Evolutionary conservation across 257 asterid species (phyloP).

Genomic region (Paulownia fortunei): DNA sequence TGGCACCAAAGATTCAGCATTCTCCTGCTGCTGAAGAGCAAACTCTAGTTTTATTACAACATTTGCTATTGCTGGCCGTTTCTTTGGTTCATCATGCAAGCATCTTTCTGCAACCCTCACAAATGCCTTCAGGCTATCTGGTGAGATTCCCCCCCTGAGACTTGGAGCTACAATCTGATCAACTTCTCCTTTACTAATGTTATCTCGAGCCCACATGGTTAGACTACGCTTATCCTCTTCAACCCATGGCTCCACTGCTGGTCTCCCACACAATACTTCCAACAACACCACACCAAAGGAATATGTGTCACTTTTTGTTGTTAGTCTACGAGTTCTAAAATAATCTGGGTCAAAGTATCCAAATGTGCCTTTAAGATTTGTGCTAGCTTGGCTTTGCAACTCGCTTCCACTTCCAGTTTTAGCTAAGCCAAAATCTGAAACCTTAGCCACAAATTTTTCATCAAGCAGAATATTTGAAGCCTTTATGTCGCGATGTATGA

Average conservation of each 20-base stretch:
- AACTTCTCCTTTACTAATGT: constrained; percentile 52
- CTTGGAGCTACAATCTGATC: constrained; percentile 50
- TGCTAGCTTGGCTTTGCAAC: constrained; percentile 49
- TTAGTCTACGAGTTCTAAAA: constrained; percentile 52
- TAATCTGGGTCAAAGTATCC: constrained; percentile 75
- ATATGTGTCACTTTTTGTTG: constrained; percentile 60
- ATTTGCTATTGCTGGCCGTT: constrained; percentile 59
- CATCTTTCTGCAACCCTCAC: constrained; percentile 59
- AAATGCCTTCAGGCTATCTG: constrained; percentile 58
- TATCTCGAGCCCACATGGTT: constrained; percentile 60
- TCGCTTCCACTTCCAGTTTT: constrained; percentile 47
- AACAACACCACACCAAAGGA: constrained; percentile 74
- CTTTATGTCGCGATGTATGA: constrained; percentile 65
- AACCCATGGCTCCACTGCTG: constrained; percentile 53
- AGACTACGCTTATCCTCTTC: constrained; percentile 54
- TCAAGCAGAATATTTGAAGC: constrained; percentile 66
- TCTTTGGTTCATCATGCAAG: constrained; percentile 55
- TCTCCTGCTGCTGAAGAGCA: constrained; percentile 61
- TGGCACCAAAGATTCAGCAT: constrained; percentile 28
- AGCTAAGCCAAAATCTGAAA: constrained; percentile 76
- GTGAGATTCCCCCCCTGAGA: constrained; percentile 49
- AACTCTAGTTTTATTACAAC: constrained; percentile 57
- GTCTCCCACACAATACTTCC: constrained; percentile 71
- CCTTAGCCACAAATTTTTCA: constrained; percentile 60
- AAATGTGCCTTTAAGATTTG: constrained; percentile 66